Base-by-base conservation (phyloP, 148 eudicot genomes). In the Nepenthes mirabilis region DNA sequence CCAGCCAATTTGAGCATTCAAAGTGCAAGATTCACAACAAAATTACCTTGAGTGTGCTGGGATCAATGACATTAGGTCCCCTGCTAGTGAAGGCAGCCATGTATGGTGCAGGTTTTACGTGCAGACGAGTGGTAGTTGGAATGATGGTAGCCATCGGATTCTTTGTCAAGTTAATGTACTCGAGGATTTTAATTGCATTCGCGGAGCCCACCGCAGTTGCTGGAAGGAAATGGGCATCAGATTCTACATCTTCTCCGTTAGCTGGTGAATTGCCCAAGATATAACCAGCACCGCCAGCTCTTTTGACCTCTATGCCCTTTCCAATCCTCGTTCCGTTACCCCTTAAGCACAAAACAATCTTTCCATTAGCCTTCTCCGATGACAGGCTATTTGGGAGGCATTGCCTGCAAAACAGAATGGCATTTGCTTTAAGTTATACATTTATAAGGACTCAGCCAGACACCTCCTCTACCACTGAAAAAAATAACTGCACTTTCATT, bases 11-110 rank as follows among this genome's bases (percentile, higher is more conserved):
- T 23, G 23, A 23, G 23, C 23, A 23, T 23, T 23, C 23, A 23
- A 23, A 23, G 23, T 23, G 23, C 23, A 23, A 23, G 23, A 23
- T 23, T 23, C 23, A 23, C 23, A 23, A 23, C 23, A 23, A 23
- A 23, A 23, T 23, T 66, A 85, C 91, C 91, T 86, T 87, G 60
- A 87, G 84, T 62, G 82, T 77, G 61, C 78, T 63, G 2, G 95
- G 84, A 35, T 82, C 80, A 56, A 87, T 33, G 6, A 65, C 12
- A 52, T 71, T 87, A 2, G 95, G 95, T 13, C 95, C 95, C 14
- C 95, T 67, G 67, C 95, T 87, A 13, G 85, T 70, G 55, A 87
- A 87, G 13, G 80, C 62, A 58, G 95, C 90, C 95, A 87, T 83
- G 74, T 52, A 81, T 1, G 95, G 95, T 37, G 95, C 89, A 9